phyloP scores from a whole-genome alignment of 768 basidiomycete species.

The Mycena latifolia region DNA sequence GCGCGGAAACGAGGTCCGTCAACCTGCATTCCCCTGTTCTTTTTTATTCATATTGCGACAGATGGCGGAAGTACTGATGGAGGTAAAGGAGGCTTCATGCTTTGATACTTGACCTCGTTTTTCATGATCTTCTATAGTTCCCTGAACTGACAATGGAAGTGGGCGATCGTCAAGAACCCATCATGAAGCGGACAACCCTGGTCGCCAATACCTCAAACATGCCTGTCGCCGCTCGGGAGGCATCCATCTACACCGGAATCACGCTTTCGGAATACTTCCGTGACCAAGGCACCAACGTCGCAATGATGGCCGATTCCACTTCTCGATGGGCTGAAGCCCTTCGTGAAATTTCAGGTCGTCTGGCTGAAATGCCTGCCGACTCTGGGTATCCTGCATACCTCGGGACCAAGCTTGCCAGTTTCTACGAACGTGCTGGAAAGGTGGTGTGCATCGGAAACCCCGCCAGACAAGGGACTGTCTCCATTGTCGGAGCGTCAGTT shows the following conservation, averaged over 20 bases:
- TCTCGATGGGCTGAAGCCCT: conserved; percentile 99
- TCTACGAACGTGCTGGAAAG: conserved; percentile 99
- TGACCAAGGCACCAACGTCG: conserved; percentile 96
- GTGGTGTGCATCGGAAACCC: conserved; percentile 94
- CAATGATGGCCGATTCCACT: conserved; percentile 99
- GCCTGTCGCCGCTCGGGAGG: conserved; percentile 99
- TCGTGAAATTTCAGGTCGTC: conserved; percentile 98
- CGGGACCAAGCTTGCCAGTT: conserved; percentile 93
- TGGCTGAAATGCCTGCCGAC: conserved; percentile 99
- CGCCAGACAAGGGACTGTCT: conserved; percentile 90
- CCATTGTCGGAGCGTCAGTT: conserved; percentile 98
- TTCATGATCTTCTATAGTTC: conserved; percentile 59
- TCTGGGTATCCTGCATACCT: conserved; percentile 99
- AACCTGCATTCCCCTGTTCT: conserved; percentile 1
- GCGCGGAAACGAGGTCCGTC: conserved; percentile 91
- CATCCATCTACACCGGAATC: conserved; percentile 99
- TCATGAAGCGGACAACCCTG: conserved; percentile 99
- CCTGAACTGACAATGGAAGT: conserved; percentile 95
- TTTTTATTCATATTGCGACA: conserved; percentile 43
- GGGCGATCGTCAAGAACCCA: conserved; percentile 94
- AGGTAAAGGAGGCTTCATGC: conserved; percentile 61
- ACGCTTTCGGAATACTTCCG: conserved; percentile 99
- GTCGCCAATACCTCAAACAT: conserved; percentile 99
- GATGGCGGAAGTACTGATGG: conserved; percentile 99
- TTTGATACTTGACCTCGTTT: conserved; percentile 5